Conservation (phyloP, 2,329 filamentous ascomycete genomes). For the Fusarium sp. region DNA sequence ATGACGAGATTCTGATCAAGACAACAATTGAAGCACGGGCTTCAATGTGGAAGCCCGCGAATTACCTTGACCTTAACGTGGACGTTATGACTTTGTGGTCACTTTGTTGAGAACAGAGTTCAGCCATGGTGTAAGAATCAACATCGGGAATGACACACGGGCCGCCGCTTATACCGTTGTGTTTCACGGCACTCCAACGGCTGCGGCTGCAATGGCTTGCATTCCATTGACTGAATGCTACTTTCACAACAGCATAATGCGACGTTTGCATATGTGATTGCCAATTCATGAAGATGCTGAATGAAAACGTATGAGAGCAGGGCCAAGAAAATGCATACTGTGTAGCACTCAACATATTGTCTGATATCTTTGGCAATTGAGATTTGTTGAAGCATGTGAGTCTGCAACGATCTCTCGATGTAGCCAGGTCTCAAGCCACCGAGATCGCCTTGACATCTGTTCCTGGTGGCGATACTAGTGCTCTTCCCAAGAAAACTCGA, state of each 20-base stretch:
- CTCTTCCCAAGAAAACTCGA: neutral
- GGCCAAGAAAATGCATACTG: neutral
- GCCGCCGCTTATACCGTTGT: slow-evolving; percentile 21
- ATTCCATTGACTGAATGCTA: slow-evolving; percentile 6
- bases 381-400: slow-evolving; percentile 14
- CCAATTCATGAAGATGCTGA: neutral
- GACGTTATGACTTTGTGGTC: neutral
- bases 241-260: neutral
- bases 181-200: slow-evolving; percentile 24
- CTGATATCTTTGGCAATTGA: neutral
- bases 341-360: slow-evolving; percentile 10
- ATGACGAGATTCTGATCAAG: slow-evolving; percentile 28
- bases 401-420: slow-evolving; percentile 15
- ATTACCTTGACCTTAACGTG: neutral
- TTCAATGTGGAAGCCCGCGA: slow-evolving; percentile 2
- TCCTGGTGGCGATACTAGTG: slow-evolving; percentile 32
- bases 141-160: slow-evolving; percentile 19
- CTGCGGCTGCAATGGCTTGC: slow-evolving; percentile 16
- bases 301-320: neutral
- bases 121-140: slow-evolving; percentile 24
- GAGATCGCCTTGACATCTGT: slow-evolving; percentile 17
- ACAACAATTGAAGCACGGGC: neutral
- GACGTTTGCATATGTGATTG: neutral
- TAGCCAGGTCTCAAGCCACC: slow-evolving; percentile 12
- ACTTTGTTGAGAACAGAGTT: slow-evolving; percentile 23